Evolutionary conservation across 2,329 filamentous ascomycete genomes (phyloP).

Genomic region (Pyrenochaeta sp.): DNA sequence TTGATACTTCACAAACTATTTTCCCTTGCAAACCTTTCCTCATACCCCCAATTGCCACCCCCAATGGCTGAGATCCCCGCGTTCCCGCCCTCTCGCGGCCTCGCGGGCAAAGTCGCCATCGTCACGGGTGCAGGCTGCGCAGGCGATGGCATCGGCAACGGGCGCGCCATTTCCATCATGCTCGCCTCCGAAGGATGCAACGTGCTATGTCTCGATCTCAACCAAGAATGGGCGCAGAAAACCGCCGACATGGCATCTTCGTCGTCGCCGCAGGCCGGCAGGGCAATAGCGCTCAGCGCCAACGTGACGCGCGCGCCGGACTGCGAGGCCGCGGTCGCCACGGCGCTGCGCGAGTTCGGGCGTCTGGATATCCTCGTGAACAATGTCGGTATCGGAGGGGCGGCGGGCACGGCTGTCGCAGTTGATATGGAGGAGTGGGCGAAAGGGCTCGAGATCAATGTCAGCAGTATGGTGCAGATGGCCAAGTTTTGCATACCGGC

Average conservation of each 20-base stretch:
- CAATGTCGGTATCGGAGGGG: constrained; percentile 68
- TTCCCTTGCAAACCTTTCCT: background rate
- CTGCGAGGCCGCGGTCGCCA: constrained; percentile 55
- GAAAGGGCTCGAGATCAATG: constrained; percentile 66
- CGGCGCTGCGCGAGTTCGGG: constrained; percentile 59
- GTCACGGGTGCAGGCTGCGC: constrained; percentile 65
- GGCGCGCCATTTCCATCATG: constrained; percentile 64
- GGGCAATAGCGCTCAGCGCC: constrained; percentile 55
- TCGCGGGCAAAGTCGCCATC: constrained; percentile 59
- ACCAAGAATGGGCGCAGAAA: constrained; percentile 57
- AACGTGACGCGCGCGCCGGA: constrained; percentile 64
- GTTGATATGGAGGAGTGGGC: constrained; percentile 68
- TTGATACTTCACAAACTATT: background rate
- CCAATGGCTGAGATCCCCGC: constrained; percentile 23
- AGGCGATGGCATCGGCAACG: constrained; percentile 67
- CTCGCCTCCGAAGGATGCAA: constrained; percentile 65
- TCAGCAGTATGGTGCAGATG: constrained; percentile 72
- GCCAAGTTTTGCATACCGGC: constrained; percentile 66
- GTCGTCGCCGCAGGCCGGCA: too few species aligned
- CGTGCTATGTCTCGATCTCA: constrained; percentile 65
- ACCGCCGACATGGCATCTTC: constrained; percentile 62
- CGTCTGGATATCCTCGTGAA: constrained; percentile 70
- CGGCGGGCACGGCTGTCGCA: constrained; percentile 65
- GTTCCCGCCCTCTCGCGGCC: constrained; percentile 48
- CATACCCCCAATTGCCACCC: background rate